These are phyloP conservation scores for Geotrichum australiense DNA, from an alignment of 1,139 yeast genomes.

Conservation along the genomic window DNA sequence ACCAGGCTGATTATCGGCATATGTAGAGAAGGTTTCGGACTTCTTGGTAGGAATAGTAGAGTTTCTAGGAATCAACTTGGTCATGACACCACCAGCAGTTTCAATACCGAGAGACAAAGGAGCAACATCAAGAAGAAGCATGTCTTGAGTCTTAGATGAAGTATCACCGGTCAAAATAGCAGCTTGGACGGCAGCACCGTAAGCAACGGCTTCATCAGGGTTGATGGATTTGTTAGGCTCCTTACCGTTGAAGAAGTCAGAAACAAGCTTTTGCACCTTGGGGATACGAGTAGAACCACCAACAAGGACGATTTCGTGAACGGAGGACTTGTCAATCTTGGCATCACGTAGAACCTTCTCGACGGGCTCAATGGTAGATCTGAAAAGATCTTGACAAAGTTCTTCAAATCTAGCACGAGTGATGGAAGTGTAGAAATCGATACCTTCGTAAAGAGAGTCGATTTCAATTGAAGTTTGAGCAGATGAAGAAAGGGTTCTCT, in stretches of 20 bases:
- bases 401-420: constrained; percentile 99
- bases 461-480: constrained; percentile 96
- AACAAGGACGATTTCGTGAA: constrained; percentile 94
- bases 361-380: constrained; percentile 94
- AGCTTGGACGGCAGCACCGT: constrained; percentile 94
- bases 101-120: constrained; percentile 89
- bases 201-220: constrained; percentile 67
- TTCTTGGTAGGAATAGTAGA: constrained; percentile 90
- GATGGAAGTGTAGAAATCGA: constrained; percentile 92
- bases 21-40: constrained; percentile 85
- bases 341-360: constrained; percentile 97
- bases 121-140: constrained; percentile 76
- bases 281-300: constrained; percentile 99
- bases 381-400: constrained; percentile 91
- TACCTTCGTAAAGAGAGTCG: constrained; percentile 94
- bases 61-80: constrained; percentile 86
- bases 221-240: constrained; percentile 19
- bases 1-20: constrained; percentile 91
- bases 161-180: constrained; percentile 90
- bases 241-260: constrained; percentile 98
- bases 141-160: constrained; percentile 72
- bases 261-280: constrained; percentile 94
- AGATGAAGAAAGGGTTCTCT: constrained; percentile 96
- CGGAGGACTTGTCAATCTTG: constrained; percentile 79
- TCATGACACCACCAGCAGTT: constrained; percentile 94